phyloP scores from a whole-genome alignment of 441 rosid species.

The Pelargonium fulgidum region DNA sequence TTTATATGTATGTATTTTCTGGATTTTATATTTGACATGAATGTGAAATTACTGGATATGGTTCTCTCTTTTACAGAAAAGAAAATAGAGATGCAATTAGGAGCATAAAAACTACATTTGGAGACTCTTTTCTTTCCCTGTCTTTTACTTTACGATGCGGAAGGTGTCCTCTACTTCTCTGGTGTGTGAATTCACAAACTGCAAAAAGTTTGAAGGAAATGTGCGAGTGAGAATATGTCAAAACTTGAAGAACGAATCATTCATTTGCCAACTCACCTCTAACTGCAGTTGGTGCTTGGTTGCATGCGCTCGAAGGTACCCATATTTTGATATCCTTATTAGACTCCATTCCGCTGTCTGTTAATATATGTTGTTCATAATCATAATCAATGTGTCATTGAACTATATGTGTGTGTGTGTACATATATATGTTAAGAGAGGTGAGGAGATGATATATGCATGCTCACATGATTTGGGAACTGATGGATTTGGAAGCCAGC shows the following conservation, averaged over 20 bases:
- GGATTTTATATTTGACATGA: too few relatives aligned
- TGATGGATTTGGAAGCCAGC: constrained; percentile 46
- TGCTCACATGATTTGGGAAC: constrained; percentile 35
- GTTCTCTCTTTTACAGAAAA: too few relatives aligned
- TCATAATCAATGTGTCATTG: background rate
- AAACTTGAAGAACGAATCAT: too few relatives aligned
- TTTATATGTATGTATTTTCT: too few relatives aligned
- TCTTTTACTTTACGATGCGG: constrained; percentile 29
- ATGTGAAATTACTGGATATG: too few relatives aligned
- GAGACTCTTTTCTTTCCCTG: background rate
- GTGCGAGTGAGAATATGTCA: too few relatives aligned
- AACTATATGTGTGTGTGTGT: too few relatives aligned
- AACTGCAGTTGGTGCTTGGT: constrained; percentile 32
- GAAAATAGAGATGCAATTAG: too few relatives aligned
- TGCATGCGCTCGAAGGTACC: constrained; percentile 44
- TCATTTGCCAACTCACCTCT: constrained; percentile 33
- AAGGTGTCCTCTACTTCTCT: constrained; percentile 38
- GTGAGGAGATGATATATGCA: background rate
- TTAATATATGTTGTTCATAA: background rate
- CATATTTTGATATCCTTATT: constrained; percentile 40
- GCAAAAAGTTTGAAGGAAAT: constrained; percentile 21
- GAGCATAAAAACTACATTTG: background rate
- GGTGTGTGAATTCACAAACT: constrained; percentile 40
- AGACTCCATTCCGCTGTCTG: constrained; percentile 46
- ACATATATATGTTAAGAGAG: background rate